Conservation (phyloP, 108 stramenopile species). For the Chaetoceros muelleri region DNA sequence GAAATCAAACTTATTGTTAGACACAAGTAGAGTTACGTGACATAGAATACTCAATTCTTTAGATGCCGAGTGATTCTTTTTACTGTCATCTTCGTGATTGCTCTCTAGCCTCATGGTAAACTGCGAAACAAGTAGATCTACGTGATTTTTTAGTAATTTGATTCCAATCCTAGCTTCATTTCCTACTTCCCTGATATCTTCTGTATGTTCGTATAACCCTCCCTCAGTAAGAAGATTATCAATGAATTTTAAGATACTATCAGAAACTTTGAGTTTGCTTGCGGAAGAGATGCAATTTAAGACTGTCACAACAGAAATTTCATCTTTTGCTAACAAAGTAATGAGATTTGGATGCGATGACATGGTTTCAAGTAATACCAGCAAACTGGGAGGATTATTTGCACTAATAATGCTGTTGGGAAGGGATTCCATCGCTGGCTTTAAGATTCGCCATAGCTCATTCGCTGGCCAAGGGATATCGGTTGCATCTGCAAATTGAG, state of each 20-base stretch:
- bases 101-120: constrained; percentile 37
- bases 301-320: constrained; percentile 35
- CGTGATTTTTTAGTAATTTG: constrained; percentile 18
- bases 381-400: constrained; percentile 56
- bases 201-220: constrained; percentile 7
- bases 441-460: constrained; percentile 42
- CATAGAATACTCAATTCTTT: constrained; percentile 58
- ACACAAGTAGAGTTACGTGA: constrained; percentile 49
- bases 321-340: constrained; percentile 25
- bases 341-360: constrained; percentile 36
- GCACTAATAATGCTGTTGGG: constrained; percentile 56
- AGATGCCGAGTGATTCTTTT: constrained; percentile 10
- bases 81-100: constrained; percentile 3
- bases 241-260: constrained; percentile 37
- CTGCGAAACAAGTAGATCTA: constrained; percentile 47
- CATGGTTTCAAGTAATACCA: constrained; percentile 42
- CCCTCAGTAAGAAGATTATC: constrained; percentile 48
- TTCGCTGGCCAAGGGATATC: constrained; percentile 35
- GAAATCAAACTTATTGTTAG: constrained; percentile 9
- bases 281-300: constrained; percentile 49
- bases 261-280: constrained; percentile 37
- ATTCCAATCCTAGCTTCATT: constrained; percentile 10
- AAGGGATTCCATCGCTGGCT: constrained; percentile 41
- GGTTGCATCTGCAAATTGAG: constrained; percentile 37
- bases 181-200: neutral